These are phyloP conservation scores for Calophaca sinica DNA, from an alignment of 306 rosid species.

Conservation along the genomic window DNA sequence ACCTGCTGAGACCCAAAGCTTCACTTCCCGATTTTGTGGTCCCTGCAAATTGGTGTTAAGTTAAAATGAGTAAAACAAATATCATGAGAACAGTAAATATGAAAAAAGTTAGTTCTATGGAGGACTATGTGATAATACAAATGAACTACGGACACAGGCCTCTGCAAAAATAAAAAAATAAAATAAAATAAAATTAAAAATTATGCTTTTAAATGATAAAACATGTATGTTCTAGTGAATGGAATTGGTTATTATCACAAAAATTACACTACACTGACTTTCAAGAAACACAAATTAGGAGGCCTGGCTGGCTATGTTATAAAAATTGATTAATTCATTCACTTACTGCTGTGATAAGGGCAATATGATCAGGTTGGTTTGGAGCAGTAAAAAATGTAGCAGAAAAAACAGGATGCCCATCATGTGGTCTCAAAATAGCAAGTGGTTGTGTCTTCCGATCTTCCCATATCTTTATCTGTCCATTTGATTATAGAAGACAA, in stretches of 20 bases:
- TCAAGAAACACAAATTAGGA: constrained; percentile 3
- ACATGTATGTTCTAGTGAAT: constrained; percentile 1
- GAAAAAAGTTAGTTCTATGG: not conserved
- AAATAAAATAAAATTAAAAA: not conserved
- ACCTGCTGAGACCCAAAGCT: constrained; percentile 84
- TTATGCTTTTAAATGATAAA: not conserved
- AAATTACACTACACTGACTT: constrained; percentile 6
- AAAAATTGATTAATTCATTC: constrained; percentile 21
- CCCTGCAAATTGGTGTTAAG: constrained; percentile 59
- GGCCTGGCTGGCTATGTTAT: not conserved
- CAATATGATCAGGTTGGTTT: constrained; percentile 86
- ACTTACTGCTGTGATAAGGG: constrained; percentile 91
- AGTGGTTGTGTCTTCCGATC: constrained; percentile 89
- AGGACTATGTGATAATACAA: not conserved
- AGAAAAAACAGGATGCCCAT: constrained; percentile 88
- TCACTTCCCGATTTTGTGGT: constrained; percentile 90
- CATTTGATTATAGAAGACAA: constrained; percentile 36
- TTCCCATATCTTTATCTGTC: constrained; percentile 93
- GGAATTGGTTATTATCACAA: constrained; percentile 30
- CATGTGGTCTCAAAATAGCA: constrained; percentile 79
- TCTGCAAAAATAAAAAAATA: not conserved
- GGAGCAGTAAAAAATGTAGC: constrained; percentile 89
- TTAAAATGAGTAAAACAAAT: constrained; percentile 28
- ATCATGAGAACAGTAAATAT: constrained; percentile 14
- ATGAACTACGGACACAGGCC: constrained; percentile 1